Base-by-base conservation (phyloP, 2,329 filamentous ascomycete genomes). In the Cercospora zeina region DNA sequence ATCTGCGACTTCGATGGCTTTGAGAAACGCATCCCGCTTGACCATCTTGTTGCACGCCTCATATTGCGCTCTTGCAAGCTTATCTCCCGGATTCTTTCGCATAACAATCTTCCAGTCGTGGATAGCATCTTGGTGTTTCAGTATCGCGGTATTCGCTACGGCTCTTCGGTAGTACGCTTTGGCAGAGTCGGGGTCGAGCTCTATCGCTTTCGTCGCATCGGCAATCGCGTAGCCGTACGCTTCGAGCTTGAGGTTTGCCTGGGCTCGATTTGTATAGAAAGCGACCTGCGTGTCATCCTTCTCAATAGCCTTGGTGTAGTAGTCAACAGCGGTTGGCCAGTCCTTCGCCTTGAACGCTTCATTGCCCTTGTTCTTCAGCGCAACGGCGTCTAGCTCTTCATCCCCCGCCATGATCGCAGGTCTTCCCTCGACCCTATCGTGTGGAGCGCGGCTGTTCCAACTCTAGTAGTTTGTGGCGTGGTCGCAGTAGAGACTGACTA, bases 131-230 rank as follows among this genome's bases (percentile, higher is more conserved):
- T 88, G 88, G 70, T 93, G 91, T 75, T 88, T 88, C 59, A 97
- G 83, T 65, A 97, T 97, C 61, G 93, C 93, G 33, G 93, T 92
- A 71, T 95, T 90, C 55, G 93, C 93, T 24, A 96, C 86, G 57
- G 93, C 95, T 79, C 95, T 87, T 74, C 95, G 87, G 82, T 96
- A 99, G 79, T 95, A 96, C 58, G 93, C 95, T 87, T 97, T 97
- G 76, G 93, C 85, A 75, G 96, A 91, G 72, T 87, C 85, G 14
- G 91, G 86, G 73, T 97, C 91, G 62, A 97, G 81, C 75, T 96
- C 91, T 73, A 97, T 87, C 14, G 95, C 95, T 77, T 90, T 96
- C 58, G 89, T 90, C 33, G 93, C 91, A 78, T 99, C 95, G 57
- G 87, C 83, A 70, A 97, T 89, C 24, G 95, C 93, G 79, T 93